A percentile compares a stretch with the other conserved stretches of the same genome.
Evolutionary conservation across 75 land plant genomes (phyloP).

Genomic region (Selaginella moellendorffii): DNA sequence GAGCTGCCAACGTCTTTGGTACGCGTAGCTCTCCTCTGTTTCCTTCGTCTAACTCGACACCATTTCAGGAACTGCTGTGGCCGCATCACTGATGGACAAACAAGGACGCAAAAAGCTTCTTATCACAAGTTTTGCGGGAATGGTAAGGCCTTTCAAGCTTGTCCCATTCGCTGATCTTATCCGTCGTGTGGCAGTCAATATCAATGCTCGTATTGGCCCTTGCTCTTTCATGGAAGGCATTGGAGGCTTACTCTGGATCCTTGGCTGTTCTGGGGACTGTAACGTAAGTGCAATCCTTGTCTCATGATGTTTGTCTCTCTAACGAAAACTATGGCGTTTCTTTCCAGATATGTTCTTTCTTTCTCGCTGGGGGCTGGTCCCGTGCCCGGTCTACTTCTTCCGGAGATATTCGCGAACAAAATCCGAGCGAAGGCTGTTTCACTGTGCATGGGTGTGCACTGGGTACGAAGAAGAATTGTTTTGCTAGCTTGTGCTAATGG

Average conservation of each 20-base stretch:
- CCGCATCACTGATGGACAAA: conserved; percentile 88
- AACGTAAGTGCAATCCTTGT: conserved; percentile 43
- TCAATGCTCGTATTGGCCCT: conserved; percentile 88
- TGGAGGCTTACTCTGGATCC: conserved; percentile 71
- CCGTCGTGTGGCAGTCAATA: conserved; percentile 37
- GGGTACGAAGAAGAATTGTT: neutral
- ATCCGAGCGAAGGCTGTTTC: conserved; percentile 3
- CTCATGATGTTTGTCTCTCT: neutral
- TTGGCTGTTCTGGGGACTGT: conserved; percentile 92
- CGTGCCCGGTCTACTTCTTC: neutral
- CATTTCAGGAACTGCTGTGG: conserved; percentile 61
- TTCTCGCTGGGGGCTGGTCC: conserved; percentile 3
- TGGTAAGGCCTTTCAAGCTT: conserved; percentile 35
- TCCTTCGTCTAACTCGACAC: too few relatives aligned
- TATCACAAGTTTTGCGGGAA: conserved; percentile 67
- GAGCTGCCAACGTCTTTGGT: conserved; percentile 88
- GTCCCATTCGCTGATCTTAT: neutral
- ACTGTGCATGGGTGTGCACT: neutral
- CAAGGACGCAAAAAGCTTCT: conserved; percentile 87
- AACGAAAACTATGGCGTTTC: neutral
- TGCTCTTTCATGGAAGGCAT: conserved; percentile 68
- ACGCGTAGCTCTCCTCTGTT: neutral
- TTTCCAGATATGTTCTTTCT: neutral
- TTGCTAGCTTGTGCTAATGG: neutral
- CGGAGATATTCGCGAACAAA: neutral